phyloP scores from a whole-genome alignment of 345 rosid species.

The Carallia brachiata region DNA sequence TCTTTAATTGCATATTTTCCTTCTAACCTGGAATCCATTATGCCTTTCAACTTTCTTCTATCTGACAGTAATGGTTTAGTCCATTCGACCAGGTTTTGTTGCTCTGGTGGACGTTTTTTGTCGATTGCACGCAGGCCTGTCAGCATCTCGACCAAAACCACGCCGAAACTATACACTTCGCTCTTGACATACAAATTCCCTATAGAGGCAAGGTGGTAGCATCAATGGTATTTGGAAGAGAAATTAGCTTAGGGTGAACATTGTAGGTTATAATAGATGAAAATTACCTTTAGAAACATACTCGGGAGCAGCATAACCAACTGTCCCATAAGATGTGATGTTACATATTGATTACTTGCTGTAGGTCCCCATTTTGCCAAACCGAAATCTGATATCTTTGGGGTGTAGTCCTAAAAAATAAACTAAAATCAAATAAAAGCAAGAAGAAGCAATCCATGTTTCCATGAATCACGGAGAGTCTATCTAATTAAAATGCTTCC shows the following conservation, averaged over 20 bases:
- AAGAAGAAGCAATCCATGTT: no score
- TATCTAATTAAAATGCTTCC: no score
- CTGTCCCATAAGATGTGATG: not conserved
- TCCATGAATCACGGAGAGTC: no score
- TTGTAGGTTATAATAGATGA: no score
- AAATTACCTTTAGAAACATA: not conserved
- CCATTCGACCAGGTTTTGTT: not conserved
- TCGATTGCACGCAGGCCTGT: not conserved
- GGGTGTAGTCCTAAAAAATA: not conserved
- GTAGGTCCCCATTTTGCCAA: not conserved
- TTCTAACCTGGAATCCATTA: slow-evolving; percentile 1
- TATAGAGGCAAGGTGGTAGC: not conserved
- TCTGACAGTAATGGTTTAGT: not conserved
- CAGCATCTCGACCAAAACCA: slow-evolving; percentile 6
- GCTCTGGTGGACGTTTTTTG: not conserved
- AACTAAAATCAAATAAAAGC: no score
- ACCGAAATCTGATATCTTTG: slow-evolving; percentile 1
- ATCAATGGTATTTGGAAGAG: not conserved
- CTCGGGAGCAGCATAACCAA: slow-evolving; percentile 1
- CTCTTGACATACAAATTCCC: slow-evolving; percentile 1
- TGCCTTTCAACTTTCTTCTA: not conserved
- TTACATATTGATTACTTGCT: not conserved
- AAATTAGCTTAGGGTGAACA: no score
- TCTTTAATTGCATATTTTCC: not conserved
- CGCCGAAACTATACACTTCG: slow-evolving; percentile 1